A percentile compares a stretch with the other conserved stretches of the same genome.
Evolutionary conservation across 805 yeast species (phyloP).

Genomic region (Suhomyces vadensis): DNA sequence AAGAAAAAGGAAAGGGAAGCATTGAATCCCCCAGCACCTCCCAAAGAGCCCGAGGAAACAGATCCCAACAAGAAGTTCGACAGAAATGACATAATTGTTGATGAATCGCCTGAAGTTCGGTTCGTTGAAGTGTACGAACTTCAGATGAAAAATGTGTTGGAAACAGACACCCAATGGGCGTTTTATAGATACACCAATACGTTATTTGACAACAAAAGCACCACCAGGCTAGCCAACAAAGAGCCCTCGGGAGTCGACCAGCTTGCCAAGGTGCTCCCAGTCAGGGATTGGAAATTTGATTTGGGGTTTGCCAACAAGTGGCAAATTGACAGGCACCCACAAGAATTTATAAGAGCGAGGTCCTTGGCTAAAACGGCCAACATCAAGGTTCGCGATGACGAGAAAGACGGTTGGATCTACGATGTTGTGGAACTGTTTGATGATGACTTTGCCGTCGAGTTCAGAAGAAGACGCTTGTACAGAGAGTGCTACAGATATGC

Average conservation of each 20-base stretch:
- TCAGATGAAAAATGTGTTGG: constrained; percentile 61
- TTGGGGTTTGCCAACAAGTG: constrained; percentile 54
- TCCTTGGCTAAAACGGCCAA: constrained; percentile 26
- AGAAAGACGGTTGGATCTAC: constrained; percentile 52
- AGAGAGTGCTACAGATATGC: constrained; percentile 44
- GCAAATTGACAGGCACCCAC: constrained; percentile 60
- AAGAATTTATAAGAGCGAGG: constrained; percentile 52
- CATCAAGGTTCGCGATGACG: constrained; percentile 26
- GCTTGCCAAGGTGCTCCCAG: constrained; percentile 61
- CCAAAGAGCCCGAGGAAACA: constrained; percentile 13
- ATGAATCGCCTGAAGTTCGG: constrained; percentile 60
- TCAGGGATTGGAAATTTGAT: constrained; percentile 72
- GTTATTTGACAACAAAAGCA: constrained; percentile 54
- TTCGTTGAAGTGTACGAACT: constrained; percentile 79
- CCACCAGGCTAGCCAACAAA: constrained; percentile 39
- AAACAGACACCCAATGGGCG: constrained; percentile 59
- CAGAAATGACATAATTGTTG: constrained; percentile 60
- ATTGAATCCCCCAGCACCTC: constrained; percentile 3
- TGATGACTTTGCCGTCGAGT: constrained; percentile 43
- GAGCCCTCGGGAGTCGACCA: constrained; percentile 65
- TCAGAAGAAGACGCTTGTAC: constrained; percentile 57
- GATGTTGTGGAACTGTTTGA: constrained; percentile 33
- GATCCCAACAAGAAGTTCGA: constrained; percentile 25
- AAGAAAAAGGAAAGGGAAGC: constrained; percentile 4
- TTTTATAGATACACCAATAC: constrained; percentile 56